Base-by-base conservation (phyloP, 2,329 filamentous ascomycete species). In the Juglanconis oblonga region DNA sequence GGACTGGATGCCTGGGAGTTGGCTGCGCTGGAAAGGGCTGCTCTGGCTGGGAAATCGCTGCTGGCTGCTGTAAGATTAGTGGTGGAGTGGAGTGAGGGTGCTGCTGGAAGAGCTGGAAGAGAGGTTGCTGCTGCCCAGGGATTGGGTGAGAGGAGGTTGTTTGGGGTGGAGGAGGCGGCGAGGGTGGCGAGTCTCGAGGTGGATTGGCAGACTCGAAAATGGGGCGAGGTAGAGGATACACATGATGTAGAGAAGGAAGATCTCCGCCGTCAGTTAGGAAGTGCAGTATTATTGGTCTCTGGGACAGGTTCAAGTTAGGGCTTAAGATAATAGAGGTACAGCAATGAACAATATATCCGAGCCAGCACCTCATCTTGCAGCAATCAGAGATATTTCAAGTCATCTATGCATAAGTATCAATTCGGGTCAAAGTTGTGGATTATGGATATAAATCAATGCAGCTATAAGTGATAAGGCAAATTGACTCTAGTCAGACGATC, bases 161-260 rank as follows among this genome's bases (percentile, higher is more conserved):
- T 96, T 71, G 90, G 91, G 0, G 87, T 96, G 11, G 90, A 96
- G 68, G 87, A 96, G 71, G 94, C 93, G 1, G 87, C 91, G 0
- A 80, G 83, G 68, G 88, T 89, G 13, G 87, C 89, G 5, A 97
- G 85, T 68, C 73, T 96, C 47, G 95, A 99, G 78, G 91, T 97
- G 14, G 82, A 86, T 64, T 97, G 92, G 88, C 95, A 99, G 82
- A 96, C 88, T 1, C 79, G 84, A 33, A 87, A 90, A 75, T 98
- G 95, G 94, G 95, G 95, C 8, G 93, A 97, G 79, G 95, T 99
- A 1, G 95, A 99, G 73, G 93, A 99, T 75, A 97, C 93, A 33
- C 95, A 99, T 76, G 95, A 99, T 79, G 95, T 99, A 1, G 90
- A 96, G 69, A 90, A 88, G 74, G 94, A 96, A 74, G 95, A 99